Conservation (phyloP, 371 early-diverging fungal species). For the Parasitella parasitica region DNA sequence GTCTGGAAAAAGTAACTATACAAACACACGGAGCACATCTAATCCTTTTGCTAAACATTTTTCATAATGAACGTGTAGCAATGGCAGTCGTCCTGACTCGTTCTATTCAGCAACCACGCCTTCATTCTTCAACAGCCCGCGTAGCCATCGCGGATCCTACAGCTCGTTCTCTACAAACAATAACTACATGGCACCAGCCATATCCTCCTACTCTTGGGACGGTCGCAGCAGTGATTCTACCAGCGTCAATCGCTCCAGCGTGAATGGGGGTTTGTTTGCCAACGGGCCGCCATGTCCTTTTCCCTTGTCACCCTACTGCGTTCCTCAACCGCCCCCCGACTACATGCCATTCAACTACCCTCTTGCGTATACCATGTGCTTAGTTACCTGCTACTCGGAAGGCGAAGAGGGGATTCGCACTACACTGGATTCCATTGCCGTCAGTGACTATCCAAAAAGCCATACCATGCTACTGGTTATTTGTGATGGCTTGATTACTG, state of each 20-base stretch:
- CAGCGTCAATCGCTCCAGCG: not conserved
- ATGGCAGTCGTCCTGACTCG: conserved; percentile 10
- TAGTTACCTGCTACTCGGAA: conserved; percentile 93
- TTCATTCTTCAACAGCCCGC: not conserved
- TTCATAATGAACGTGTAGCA: no score
- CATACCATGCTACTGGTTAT: conserved; percentile 92
- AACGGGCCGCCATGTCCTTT: conserved; percentile 30
- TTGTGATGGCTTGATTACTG: conserved; percentile 85
- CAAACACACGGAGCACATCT: no score
- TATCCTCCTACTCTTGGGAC: conserved; percentile 22
- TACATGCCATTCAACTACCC: conserved; percentile 70
- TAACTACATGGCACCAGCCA: not conserved
- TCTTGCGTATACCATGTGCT: conserved; percentile 70
- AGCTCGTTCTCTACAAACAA: conserved; percentile 6
- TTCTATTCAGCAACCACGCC: conserved; percentile 2
- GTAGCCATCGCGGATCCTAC: conserved; percentile 9
- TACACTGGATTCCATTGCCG: conserved; percentile 94
- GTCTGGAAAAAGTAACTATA: conserved; percentile 38
- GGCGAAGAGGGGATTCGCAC: conserved; percentile 85
- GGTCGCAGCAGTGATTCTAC: conserved; percentile 13
- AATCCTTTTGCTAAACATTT: not conserved
- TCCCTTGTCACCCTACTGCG: conserved; percentile 35
- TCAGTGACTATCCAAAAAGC: conserved; percentile 83
- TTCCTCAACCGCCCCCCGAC: conserved; percentile 49
- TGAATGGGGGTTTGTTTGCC: not conserved